Percentiles rank a stretch among this genome's conserved stretches.
These are phyloP conservation scores for Aspergillus felis DNA, from an alignment of 2,329 filamentous ascomycete genomes.

Conservation along the genomic window DNA sequence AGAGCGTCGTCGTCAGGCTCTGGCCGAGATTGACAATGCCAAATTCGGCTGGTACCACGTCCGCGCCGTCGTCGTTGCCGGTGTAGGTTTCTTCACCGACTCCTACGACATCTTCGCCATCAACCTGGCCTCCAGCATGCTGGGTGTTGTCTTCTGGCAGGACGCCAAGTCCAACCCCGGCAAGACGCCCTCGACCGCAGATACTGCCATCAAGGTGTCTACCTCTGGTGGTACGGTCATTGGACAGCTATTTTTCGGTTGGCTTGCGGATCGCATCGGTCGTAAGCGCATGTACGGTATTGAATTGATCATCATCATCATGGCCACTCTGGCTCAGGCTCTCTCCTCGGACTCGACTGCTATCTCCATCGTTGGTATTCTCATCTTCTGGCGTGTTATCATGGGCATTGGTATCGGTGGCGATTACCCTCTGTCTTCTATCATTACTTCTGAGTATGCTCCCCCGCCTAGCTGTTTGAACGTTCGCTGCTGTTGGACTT, in stretches of 20 bases:
- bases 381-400: conserved; percentile 78
- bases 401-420: conserved; percentile 79
- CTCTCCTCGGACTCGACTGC: conserved; percentile 61
- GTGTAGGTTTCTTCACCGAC: conserved; percentile 86
- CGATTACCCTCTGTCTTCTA: conserved; percentile 76
- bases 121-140: conserved; percentile 68
- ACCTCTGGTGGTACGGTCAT: conserved; percentile 80
- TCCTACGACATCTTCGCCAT: conserved; percentile 81
- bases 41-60: conserved; percentile 83
- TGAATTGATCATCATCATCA: conserved; percentile 76
- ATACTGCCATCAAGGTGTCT: conserved; percentile 80
- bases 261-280: conserved; percentile 71
- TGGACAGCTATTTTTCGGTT: conserved; percentile 76
- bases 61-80: conserved; percentile 70
- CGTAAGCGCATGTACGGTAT: conserved; percentile 82
- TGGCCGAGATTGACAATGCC: conserved; percentile 76
- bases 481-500: not conserved
- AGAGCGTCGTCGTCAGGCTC: conserved; percentile 72
- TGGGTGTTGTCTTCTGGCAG: conserved; percentile 74
- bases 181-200: conserved; percentile 61
- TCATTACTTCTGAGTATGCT: conserved; percentile 72
- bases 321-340: conserved; percentile 69
- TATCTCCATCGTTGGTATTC: conserved; percentile 50
- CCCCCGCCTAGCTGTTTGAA: not conserved
- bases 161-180: conserved; percentile 43